Conservation (phyloP, 1,139 yeast species). For the Yamadazyma sp. region DNA sequence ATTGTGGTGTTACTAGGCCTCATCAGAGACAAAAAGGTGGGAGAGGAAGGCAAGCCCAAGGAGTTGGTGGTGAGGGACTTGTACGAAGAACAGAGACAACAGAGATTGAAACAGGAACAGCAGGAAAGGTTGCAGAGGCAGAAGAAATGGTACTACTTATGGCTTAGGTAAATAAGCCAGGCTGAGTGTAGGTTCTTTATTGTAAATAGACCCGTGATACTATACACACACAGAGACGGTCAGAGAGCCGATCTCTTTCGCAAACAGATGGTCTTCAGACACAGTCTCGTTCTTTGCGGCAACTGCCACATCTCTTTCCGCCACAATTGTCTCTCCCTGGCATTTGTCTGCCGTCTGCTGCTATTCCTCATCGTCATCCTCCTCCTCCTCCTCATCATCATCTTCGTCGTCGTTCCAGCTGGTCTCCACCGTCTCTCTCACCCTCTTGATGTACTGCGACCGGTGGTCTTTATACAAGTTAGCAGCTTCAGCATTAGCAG, state of each 20-base stretch:
- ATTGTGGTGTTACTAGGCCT: constrained; percentile 45
- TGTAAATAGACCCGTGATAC: constrained; percentile 5
- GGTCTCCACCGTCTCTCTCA: constrained; percentile 88
- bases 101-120: constrained; percentile 13
- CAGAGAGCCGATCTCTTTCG: too few relatives aligned
- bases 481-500: constrained; percentile 98
- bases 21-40: constrained; percentile 50
- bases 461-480: constrained; percentile 93
- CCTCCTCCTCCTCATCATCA: constrained; percentile 67
- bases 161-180: constrained; percentile 23
- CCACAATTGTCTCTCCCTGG: too few relatives aligned
- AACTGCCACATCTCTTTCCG: too few relatives aligned
- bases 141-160: constrained; percentile 30
- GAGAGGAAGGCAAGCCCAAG: constrained; percentile 48
- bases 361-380: constrained; percentile 38
- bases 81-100: constrained; percentile 31
- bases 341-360: too few relatives aligned
- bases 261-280: too few relatives aligned
- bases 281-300: too few relatives aligned
- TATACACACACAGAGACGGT: constrained; percentile 4
- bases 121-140: constrained; percentile 9
- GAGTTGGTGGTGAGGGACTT: constrained; percentile 41
- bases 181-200: too few relatives aligned
- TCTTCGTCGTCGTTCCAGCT: constrained; percentile 72
- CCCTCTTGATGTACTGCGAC: constrained; percentile 87